Evolutionary conservation across 805 yeast species (phyloP).

Genomic region (Candida lessepsii): DNA sequence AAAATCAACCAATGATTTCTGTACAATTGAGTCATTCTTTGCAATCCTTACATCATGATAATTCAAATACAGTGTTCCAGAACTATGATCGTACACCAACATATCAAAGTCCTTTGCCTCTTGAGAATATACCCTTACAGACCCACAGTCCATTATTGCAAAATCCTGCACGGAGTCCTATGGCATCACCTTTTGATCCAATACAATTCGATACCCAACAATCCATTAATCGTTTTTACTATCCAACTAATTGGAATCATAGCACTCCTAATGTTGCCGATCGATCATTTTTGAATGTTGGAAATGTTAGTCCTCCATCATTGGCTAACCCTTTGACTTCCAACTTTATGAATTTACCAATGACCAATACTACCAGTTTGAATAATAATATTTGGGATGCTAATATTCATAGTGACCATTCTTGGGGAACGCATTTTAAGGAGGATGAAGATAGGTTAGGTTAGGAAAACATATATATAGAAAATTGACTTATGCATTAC

Average conservation of each 20-base stretch:
- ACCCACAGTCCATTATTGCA: not conserved
- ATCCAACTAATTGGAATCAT: conserved; percentile 4
- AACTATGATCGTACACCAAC: not conserved
- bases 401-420: conserved; percentile 5
- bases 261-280: conserved; percentile 5
- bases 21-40: conserved; percentile 7
- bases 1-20: conserved; percentile 1
- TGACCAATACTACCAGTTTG: conserved; percentile 4
- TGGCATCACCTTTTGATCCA: not conserved
- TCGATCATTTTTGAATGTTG: conserved; percentile 6
- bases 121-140: too few species aligned
- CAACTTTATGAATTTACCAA: conserved; percentile 2
- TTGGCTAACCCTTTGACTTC: conserved; percentile 2
- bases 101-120: not conserved
- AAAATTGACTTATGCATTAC: too few species aligned
- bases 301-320: conserved; percentile 4
- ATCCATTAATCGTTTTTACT: not conserved
- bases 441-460: not conserved
- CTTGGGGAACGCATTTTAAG: conserved; percentile 4
- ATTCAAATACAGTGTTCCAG: not conserved
- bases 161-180: not conserved
- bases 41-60: not conserved
- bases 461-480: too few species aligned
- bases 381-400: conserved; percentile 11
- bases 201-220: not conserved